These are phyloP conservation scores for Garcia nutans DNA, from an alignment of 345 rosid species.

Conservation along the genomic window DNA sequence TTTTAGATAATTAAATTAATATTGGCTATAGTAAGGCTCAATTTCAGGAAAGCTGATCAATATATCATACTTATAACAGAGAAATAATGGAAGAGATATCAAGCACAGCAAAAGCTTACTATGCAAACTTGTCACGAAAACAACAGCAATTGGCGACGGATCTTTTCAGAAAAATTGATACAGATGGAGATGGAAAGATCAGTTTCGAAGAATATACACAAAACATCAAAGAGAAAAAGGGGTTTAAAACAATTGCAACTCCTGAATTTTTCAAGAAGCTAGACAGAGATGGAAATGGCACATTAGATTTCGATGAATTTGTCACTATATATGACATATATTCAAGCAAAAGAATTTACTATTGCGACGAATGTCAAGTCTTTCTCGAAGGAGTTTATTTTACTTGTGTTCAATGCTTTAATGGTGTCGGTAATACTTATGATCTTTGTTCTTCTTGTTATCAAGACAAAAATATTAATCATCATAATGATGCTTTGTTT, in stretches of 20 bases:
- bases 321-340: background rate
- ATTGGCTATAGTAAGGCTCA: too few relatives aligned
- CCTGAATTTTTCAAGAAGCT: background rate
- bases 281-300: background rate
- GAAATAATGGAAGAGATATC: conserved; percentile 4
- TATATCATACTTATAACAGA: too few relatives aligned
- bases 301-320: conserved; percentile 10
- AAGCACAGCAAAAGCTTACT: conserved; percentile 4
- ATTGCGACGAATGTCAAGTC: conserved; percentile 1
- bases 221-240: background rate
- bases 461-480: background rate
- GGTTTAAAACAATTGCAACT: background rate
- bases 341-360: background rate
- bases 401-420: conserved; percentile 2
- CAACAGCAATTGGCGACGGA: background rate
- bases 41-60: too few relatives aligned
- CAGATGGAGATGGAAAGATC: conserved; percentile 10
- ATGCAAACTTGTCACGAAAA: background rate
- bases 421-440: conserved; percentile 1
- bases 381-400: background rate
- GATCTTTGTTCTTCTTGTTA: conserved; percentile 8
- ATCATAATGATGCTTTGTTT: background rate
- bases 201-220: background rate
- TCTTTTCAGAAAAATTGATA: background rate
- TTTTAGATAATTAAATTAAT: too few relatives aligned